Evolutionary conservation across 192 early-diverging fungal genomes (phyloP).

Genomic region (Powellomyces hirtus): DNA sequence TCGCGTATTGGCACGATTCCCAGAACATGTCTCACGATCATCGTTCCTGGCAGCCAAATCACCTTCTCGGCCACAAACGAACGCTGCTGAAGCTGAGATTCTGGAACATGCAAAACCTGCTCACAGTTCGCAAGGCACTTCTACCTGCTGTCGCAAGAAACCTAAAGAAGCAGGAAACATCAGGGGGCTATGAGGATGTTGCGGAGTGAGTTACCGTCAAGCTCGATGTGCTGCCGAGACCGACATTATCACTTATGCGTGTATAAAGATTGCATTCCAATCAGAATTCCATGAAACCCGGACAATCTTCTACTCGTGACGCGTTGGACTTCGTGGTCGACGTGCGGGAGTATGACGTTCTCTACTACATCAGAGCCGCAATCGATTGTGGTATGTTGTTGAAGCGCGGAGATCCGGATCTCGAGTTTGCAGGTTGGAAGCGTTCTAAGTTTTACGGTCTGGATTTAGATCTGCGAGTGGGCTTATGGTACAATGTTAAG

Average conservation of each 20-base stretch:
- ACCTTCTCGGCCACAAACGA: slow-evolving; percentile 73
- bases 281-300: background rate
- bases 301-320: slow-evolving; percentile 33
- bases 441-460: no score
- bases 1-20: background rate
- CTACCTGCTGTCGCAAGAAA: slow-evolving; percentile 72
- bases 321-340: slow-evolving; percentile 75
- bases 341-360: slow-evolving; percentile 96
- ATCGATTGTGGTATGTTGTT: slow-evolving; percentile 90
- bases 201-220: slow-evolving; percentile 40
- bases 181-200: slow-evolving; percentile 69
- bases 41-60: slow-evolving; percentile 68
- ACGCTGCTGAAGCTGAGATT: slow-evolving; percentile 77
- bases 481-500: slow-evolving; percentile 87
- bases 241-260: background rate
- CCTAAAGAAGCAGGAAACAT: slow-evolving; percentile 57
- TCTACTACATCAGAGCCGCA: slow-evolving; percentile 91
- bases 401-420: no score
- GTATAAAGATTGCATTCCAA: background rate
- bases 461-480: slow-evolving; percentile 87
- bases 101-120: slow-evolving; percentile 78
- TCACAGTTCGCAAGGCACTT: slow-evolving; percentile 69
- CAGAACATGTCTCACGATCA: background rate
- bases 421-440: no score
- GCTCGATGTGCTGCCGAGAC: background rate